phyloP scores from a whole-genome alignment of 306 rosid species.

The Rubus parviflorus region DNA sequence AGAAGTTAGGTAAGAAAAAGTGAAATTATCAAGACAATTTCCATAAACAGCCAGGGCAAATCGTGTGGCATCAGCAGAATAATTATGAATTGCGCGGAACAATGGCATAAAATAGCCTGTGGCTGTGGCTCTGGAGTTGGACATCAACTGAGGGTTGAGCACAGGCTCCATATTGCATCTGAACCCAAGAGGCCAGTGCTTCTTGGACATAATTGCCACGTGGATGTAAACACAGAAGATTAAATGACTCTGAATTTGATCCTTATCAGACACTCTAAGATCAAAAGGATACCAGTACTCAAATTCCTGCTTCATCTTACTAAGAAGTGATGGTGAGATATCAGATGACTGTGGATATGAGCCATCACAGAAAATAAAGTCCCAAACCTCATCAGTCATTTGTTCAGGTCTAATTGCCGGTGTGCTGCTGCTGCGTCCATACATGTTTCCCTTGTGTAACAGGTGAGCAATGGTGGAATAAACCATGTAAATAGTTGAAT shows the following conservation, averaged over 20 bases:
- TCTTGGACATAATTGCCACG: neutral
- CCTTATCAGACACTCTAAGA: neutral
- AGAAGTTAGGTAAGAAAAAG: no score
- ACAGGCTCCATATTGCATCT: neutral
- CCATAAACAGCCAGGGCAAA: neutral
- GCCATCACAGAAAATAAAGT: neutral
- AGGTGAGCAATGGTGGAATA: neutral
- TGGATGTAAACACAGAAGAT: neutral
- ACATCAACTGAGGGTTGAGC: neutral
- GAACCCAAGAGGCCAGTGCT: neutral
- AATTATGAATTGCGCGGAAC: neutral
- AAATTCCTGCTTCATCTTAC: neutral
- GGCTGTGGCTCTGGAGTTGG: neutral
- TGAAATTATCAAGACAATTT: neutral
- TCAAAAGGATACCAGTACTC: neutral
- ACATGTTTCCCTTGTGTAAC: neutral
- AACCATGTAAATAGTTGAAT: neutral
- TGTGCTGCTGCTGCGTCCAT: neutral
- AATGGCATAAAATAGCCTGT: neutral
- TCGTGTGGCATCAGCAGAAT: neutral
- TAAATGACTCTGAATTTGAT: neutral
- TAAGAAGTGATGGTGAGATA: neutral
- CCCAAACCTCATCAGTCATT: neutral
- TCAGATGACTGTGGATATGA: neutral
- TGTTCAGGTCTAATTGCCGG: neutral